A percentile compares a stretch with the other conserved stretches of the same genome.
These are phyloP conservation scores for Fusarium siculi DNA, from an alignment of 2,329 filamentous ascomycete genomes.

Conservation along the genomic window DNA sequence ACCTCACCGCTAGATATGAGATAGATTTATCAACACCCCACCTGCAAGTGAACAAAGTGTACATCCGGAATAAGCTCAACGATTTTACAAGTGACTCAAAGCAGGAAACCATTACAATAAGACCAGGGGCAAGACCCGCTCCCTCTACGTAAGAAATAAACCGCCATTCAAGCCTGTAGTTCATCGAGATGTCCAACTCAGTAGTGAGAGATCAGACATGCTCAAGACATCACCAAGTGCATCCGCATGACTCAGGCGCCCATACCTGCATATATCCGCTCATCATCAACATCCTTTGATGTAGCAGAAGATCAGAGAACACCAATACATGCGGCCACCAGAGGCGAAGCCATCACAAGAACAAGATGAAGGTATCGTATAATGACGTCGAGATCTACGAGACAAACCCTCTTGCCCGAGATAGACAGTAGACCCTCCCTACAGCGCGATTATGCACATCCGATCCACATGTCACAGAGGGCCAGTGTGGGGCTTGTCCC, in stretches of 20 bases:
- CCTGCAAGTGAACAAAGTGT: neutral
- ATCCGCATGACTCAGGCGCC: slow-evolving; percentile 25
- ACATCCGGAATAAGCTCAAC: neutral
- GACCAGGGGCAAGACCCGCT: neutral
- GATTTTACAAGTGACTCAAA: neutral
- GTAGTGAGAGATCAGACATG: neutral
- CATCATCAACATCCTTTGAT: neutral
- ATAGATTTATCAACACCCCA: slow-evolving; percentile 1
- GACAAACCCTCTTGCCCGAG: slow-evolving; percentile 8
- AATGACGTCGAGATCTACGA: slow-evolving; percentile 36
- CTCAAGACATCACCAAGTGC: neutral
- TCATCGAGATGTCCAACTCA: neutral
- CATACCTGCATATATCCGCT: neutral
- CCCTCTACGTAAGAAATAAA: neutral
- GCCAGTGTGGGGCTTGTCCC: slow-evolving; percentile 4
- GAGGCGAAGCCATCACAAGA: neutral
- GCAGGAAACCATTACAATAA: neutral
- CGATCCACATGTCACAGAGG: slow-evolving; percentile 20
- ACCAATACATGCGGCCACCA: neutral
- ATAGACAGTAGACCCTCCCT: slow-evolving; percentile 10
- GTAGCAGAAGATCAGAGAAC: neutral
- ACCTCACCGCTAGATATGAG: slow-evolving; percentile 3
- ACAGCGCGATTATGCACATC: slow-evolving; percentile 19
- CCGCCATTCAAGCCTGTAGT: neutral
- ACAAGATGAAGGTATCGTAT: slow-evolving; percentile 4